These are phyloP conservation scores for Wickerhamomyces chaumierensis DNA, from an alignment of 805 yeast species.

Conservation along the genomic window DNA sequence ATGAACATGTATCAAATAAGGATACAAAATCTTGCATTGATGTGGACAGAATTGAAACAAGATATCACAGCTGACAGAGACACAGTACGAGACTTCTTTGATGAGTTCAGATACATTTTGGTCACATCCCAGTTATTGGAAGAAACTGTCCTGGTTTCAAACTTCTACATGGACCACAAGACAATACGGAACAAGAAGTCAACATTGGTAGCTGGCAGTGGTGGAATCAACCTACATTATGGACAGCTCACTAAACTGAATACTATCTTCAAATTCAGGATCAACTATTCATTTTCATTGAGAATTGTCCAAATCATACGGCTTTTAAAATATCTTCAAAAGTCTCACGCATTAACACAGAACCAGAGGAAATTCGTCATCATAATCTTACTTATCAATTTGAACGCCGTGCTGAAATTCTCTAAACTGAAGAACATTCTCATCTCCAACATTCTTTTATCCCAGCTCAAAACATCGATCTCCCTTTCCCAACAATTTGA, in stretches of 20 bases:
- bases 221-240: neutral
- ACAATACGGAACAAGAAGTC: slow-evolving; percentile 6
- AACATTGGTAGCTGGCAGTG: slow-evolving; percentile 3
- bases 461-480: slow-evolving; percentile 8
- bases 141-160: slow-evolving; percentile 22
- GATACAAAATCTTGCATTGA: slow-evolving; percentile 1
- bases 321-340: neutral
- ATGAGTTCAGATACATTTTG: slow-evolving; percentile 38
- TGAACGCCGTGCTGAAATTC: neutral
- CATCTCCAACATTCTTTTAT: neutral
- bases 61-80: slow-evolving; percentile 5
- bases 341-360: neutral
- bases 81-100: slow-evolving; percentile 24
- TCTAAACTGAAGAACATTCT: neutral
- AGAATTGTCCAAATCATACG: neutral
- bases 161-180: slow-evolving; percentile 6
- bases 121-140: slow-evolving; percentile 38
- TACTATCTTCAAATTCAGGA: neutral
- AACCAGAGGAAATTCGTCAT: neutral
- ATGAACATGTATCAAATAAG: neutral
- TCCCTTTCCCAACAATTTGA: slow-evolving; percentile 18
- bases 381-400: neutral
- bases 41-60: slow-evolving; percentile 1
- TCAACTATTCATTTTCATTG: neutral
- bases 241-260: neutral